Base-by-base conservation (phyloP, 2,329 filamentous ascomycete species). In the Lasiodiplodia sp. region DNA sequence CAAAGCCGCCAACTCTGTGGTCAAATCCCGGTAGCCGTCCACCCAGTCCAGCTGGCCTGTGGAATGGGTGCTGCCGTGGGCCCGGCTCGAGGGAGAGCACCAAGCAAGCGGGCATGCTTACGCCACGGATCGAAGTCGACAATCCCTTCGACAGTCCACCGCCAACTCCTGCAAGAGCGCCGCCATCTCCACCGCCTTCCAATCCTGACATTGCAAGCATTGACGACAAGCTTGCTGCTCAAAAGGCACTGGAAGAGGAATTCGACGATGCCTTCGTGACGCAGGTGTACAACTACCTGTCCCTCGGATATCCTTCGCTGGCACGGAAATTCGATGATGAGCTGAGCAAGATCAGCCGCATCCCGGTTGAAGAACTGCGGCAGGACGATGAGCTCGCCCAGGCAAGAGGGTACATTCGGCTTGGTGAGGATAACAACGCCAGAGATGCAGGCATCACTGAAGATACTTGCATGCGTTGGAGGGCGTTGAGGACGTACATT, bases 271-370 rank as follows among this genome's bases (percentile, higher is more conserved):
- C 85, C 3, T 97, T 97, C 77, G 89, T 97, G 68, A 97, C 94
- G 0, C 95, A 98, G 79, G 94, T 98, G 8, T 98, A 96, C 85
- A 97, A 98, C 79, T 98, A 98, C 79, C 86, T 98, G 18, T 97
- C 93, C 0, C 86, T 98, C 5, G 95, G 95, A 5, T 97, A 97
- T 78, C 94, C 95, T 3, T 90, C 92, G 40, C 89, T 94, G 75
- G 95, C 94, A 12, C 88, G 91, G 25, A 86, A 88, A 47, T 98
- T 92, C 75, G 95, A 98, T 76, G 87, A 90, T 12, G 95, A 98
- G 82, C 84, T 98, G 23, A 88, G 90, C 73, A 93, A 92, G 77
- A 96, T 97, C 68, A 92, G 90, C 38, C 85, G 86, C 11, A 89
- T 97, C 7, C 77, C 87, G 0, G 76, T 95, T 8, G 83, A 86